Conservation (phyloP, 345 rosid genomes). For the Arabidopsis arenosa region DNA sequence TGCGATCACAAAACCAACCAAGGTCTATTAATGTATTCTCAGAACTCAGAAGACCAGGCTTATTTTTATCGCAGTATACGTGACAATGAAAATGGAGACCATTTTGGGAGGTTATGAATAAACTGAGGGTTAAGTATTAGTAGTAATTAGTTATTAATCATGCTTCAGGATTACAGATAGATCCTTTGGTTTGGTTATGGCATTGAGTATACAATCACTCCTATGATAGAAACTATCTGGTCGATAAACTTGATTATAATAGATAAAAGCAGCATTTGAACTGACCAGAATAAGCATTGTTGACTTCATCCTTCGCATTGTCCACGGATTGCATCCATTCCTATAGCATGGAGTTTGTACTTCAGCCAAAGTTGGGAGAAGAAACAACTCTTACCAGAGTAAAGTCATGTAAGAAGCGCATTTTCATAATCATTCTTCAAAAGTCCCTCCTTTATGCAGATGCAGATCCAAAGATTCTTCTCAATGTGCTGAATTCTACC, state of each 20-base stretch:
- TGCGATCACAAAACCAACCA: background rate
- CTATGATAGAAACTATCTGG: background rate
- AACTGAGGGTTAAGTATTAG: background rate
- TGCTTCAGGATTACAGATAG: too few relatives aligned
- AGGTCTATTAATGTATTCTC: background rate
- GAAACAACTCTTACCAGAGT: background rate
- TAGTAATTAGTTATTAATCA: background rate
- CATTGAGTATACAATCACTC: background rate
- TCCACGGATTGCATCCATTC: background rate
- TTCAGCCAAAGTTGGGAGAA: background rate
- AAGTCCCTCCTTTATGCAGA: constrained; percentile 1
- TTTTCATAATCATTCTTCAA: constrained; percentile 3
- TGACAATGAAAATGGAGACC: background rate
- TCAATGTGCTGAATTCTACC: constrained; percentile 1
- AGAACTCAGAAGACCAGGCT: background rate
- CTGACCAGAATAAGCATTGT: constrained; percentile 7
- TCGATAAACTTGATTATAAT: background rate
- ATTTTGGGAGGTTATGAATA: background rate
- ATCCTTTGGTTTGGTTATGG: too few relatives aligned
- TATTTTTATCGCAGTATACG: background rate
- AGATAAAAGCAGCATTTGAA: constrained; percentile 16
- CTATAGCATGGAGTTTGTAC: background rate
- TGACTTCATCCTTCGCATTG: background rate
- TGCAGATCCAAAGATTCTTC: constrained; percentile 20
- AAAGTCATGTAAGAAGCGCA: background rate